Evolutionary conservation across 2,329 filamentous ascomycete genomes (phyloP).

Genomic region (Aspergillus quadrilineatus): DNA sequence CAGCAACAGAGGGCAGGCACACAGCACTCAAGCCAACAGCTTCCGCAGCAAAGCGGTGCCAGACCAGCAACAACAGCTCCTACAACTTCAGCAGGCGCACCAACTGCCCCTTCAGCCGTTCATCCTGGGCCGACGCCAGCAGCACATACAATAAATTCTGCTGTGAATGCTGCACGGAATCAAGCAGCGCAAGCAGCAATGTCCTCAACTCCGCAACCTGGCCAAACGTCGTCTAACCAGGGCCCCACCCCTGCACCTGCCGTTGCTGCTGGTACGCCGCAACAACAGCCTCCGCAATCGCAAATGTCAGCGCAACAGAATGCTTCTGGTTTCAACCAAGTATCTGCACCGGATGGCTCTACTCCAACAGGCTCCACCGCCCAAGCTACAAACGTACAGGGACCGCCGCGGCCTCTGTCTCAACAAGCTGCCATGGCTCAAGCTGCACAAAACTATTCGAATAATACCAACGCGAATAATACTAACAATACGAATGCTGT

Average conservation of each 20-base stretch:
- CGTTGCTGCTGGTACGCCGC: constrained; percentile 21
- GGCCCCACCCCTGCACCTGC: constrained; percentile 27
- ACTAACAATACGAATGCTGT: constrained; percentile 17
- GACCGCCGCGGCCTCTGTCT: constrained; percentile 44
- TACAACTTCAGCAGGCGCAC: constrained; percentile 23
- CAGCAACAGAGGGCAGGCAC: constrained; percentile 33
- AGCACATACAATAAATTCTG: constrained; percentile 50
- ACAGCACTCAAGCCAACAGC: constrained; percentile 19
- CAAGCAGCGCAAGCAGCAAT: constrained; percentile 39
- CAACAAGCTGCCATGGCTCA: constrained; percentile 49
- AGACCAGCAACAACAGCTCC: constrained; percentile 20
- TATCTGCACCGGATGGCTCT: constrained; percentile 32
- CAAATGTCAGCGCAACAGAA: constrained; percentile 31
- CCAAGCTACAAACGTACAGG: constrained; percentile 33
- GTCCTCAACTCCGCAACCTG: constrained; percentile 38
- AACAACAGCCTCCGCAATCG: constrained; percentile 16
- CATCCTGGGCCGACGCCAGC: constrained; percentile 38
- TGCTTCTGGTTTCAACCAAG: constrained; percentile 32
- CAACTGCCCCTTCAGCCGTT: constrained; percentile 27
- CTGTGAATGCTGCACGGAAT: constrained; percentile 46
- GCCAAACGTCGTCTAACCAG: constrained; percentile 32
- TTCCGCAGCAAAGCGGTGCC: constrained; percentile 21
- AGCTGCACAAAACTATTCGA: constrained; percentile 45
- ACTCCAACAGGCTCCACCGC: constrained; percentile 33
- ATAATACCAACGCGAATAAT: constrained; percentile 27